Conservation (phyloP, 2,329 filamentous ascomycete species). For the Alternaria arborescens region DNA sequence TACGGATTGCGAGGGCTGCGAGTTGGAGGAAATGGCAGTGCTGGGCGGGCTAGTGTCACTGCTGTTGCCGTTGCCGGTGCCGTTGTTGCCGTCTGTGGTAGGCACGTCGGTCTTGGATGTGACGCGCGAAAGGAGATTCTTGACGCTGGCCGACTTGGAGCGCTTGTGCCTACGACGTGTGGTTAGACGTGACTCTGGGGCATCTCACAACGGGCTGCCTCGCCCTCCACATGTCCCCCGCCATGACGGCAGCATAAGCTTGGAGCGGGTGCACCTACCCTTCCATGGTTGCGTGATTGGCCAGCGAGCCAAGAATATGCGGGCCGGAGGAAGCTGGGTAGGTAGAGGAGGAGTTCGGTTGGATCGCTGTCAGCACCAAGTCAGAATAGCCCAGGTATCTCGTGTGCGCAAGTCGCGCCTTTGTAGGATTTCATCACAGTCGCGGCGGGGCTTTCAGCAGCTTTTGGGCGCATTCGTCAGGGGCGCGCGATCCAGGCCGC, state of each 20-base stretch:
- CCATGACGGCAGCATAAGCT: constrained; percentile 18
- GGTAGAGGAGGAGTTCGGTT: neutral
- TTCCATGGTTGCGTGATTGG: constrained; percentile 41
- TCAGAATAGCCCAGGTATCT: neutral
- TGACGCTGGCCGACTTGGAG: constrained; percentile 51
- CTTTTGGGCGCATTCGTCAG: constrained; percentile 19
- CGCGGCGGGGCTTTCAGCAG: constrained; percentile 18
- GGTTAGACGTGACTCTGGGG: constrained; percentile 9
- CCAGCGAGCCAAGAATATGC: constrained; percentile 11
- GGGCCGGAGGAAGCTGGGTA: neutral
- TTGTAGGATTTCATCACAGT: constrained; percentile 4
- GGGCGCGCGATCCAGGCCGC: constrained; percentile 15
- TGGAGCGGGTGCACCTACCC: constrained; percentile 38
- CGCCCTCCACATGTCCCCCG: constrained; percentile 10
- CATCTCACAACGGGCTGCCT: neutral
- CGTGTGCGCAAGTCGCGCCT: neutral
- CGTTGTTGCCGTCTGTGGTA: constrained; percentile 15
- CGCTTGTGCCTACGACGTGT: constrained; percentile 52
- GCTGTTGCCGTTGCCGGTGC: neutral
- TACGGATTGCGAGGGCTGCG: constrained; percentile 27
- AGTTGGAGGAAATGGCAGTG: constrained; percentile 35
- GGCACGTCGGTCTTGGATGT: constrained; percentile 44
- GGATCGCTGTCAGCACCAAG: neutral
- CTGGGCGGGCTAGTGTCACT: constrained; percentile 26
- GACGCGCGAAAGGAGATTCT: constrained; percentile 48